Conservation (phyloP, 768 basidiomycete species). For the Vishniacozyma victoriae region DNA sequence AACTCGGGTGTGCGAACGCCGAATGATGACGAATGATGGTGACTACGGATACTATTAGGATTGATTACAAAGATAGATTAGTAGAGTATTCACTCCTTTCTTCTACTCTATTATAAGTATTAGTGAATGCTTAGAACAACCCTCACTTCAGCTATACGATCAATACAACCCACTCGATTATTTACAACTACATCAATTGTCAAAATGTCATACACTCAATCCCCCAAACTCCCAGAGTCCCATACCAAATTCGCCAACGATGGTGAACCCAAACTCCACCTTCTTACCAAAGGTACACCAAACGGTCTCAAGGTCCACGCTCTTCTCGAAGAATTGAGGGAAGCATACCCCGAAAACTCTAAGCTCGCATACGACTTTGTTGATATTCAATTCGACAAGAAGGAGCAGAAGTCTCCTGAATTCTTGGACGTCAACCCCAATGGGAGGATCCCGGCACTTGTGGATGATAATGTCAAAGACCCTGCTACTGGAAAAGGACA, state of each 20-base stretch:
- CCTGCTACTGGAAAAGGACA: conserved; percentile 22
- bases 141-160: no score
- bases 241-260: not conserved
- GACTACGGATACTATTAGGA: no score
- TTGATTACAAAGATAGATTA: no score
- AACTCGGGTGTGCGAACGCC: no score
- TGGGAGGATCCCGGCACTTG: conserved; percentile 48
- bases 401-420: conserved; percentile 75
- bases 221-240: conserved; percentile 7
- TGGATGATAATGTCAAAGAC: conserved; percentile 42
- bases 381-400: conserved; percentile 56
- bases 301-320: conserved; percentile 54
- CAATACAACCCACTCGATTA: not conserved
- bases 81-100: no score
- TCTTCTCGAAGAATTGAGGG: conserved; percentile 61
- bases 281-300: conserved; percentile 57
- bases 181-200: not conserved
- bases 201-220: not conserved
- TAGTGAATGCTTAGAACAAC: no score
- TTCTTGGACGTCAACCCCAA: conserved; percentile 58
- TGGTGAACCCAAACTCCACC: conserved; percentile 34
- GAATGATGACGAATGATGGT: no score
- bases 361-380: conserved; percentile 44
- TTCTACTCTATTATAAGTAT: no score
- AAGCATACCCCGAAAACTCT: conserved; percentile 48